phyloP scores from a whole-genome alignment of 192 early-diverging fungal genomes.

The Coemansia sp. region DNA sequence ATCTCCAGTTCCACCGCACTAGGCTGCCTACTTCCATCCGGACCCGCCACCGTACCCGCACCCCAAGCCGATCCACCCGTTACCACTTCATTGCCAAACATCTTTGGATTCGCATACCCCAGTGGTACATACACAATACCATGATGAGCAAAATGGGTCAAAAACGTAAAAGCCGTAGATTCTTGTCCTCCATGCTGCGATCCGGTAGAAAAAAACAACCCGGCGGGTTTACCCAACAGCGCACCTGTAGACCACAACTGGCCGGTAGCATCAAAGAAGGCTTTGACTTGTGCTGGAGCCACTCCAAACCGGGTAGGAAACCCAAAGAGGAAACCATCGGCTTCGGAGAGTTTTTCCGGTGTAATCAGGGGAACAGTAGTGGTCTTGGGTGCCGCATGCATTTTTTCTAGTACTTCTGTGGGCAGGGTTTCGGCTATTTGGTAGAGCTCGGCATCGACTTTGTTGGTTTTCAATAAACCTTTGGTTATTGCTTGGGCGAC shows the following conservation, averaged over 20 bases:
- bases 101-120: constrained; percentile 33
- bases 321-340: constrained; percentile 44
- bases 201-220: constrained; percentile 50
- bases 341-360: constrained; percentile 55
- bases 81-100: constrained; percentile 21
- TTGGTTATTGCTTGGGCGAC: constrained; percentile 62
- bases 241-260: constrained; percentile 22
- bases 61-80: constrained; percentile 33
- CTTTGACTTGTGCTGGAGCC: constrained; percentile 32
- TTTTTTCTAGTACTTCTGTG: constrained; percentile 61
- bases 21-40: constrained; percentile 27
- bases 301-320: constrained; percentile 39
- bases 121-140: constrained; percentile 61
- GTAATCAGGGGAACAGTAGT: constrained; percentile 58
- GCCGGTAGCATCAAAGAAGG: constrained; percentile 33
- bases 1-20: constrained; percentile 26
- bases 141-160: constrained; percentile 59
- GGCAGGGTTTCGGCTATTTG: constrained; percentile 62
- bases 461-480: constrained; percentile 56
- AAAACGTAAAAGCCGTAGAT: constrained; percentile 52
- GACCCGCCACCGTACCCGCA: constrained; percentile 23
- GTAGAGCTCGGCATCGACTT: constrained; percentile 56
- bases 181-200: constrained; percentile 63
- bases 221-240: constrained; percentile 24
- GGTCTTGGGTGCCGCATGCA: constrained; percentile 59